Conservation (phyloP, 2,329 filamentous ascomycete genomes). For the Trichocomaceae sp. region DNA sequence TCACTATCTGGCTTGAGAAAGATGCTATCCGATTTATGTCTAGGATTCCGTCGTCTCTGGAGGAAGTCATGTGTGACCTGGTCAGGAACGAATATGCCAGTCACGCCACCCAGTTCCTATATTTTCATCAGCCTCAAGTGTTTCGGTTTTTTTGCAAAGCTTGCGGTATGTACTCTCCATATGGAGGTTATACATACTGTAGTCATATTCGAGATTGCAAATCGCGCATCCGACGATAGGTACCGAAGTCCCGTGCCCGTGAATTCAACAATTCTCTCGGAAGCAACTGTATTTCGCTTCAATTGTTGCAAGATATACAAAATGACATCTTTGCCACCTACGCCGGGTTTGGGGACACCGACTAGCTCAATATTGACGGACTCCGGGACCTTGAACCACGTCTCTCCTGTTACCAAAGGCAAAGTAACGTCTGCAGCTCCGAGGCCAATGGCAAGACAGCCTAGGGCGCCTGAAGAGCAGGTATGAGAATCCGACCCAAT, state of each 20-base stretch:
- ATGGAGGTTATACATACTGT: conserved; percentile 19
- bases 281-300: conserved; percentile 43
- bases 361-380: conserved; percentile 36
- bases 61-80: conserved; percentile 32
- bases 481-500: conserved; percentile 45
- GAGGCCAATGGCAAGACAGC: conserved; percentile 40
- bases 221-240: conserved; percentile 40
- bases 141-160: too few species aligned
- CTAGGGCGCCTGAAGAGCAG: conserved; percentile 39
- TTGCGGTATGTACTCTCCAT: background rate
- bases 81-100: conserved; percentile 39
- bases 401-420: conserved; percentile 41
- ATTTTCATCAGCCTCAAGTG: background rate
- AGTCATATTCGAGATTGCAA: conserved; percentile 45
- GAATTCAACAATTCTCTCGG: conserved; percentile 42
- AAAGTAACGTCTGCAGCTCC: conserved; percentile 43
- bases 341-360: conserved; percentile 29
- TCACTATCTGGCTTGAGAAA: conserved; percentile 39
- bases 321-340: conserved; percentile 44
- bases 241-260: conserved; percentile 35
- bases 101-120: conserved; percentile 40
- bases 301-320: conserved; percentile 39
- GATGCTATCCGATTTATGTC: conserved; percentile 27
- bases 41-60: conserved; percentile 25
- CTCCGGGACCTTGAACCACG: conserved; percentile 44